Base-by-base conservation (phyloP, 768 basidiomycete species). In the Russula ochroleuca region DNA sequence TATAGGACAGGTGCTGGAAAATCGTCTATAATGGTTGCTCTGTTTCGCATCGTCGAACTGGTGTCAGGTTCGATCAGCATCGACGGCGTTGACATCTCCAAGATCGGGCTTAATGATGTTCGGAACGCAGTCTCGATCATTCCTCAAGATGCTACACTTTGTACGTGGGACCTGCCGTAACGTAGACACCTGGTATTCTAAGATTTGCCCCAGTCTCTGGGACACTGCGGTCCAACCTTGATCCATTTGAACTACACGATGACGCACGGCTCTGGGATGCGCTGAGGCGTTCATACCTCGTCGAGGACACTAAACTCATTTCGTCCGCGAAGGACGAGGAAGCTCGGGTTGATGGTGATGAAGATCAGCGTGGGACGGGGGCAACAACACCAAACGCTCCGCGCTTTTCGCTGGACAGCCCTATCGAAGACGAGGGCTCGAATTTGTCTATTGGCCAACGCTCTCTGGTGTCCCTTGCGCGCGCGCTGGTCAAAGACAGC, bases 241-340 rank as follows among this genome's bases (percentile, higher is more conserved):
- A 97, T 72, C 95, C 95, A 0, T 95, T 96, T 75, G 85, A 83
- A 54, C 74, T 83, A 50, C 83, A 90, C 66, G 88, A 90, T 66
- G 94, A 96, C 72, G 84, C 83, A 23, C 80, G 81, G 25, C 80
- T 97, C 21, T 94, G 91, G 87, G 93, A 96, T 69, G 93, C 95
- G 4, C 77, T 97, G 53, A 87, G 84, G 71, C 87, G 93, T 28
- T 83, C 93, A 0, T 87, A 94, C 74, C 82, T 97, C 17, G 84
- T 93, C 43, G 90, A 91, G 28, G 75, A 75, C 51, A 72, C 72
- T 38, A 74, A 73, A 48, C 60, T 57, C 13, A 52, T 65, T 5
- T 69, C 71, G 14, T 8, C 65, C 14, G 64, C 67, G 67, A 28
- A 78, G 75, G 53, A 61, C 33, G 67, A 69, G 1, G 74, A 75